Evolutionary conservation across 164 flowering plant genomes (phyloP).

Genomic region (Euptelea pleiosperma): DNA sequence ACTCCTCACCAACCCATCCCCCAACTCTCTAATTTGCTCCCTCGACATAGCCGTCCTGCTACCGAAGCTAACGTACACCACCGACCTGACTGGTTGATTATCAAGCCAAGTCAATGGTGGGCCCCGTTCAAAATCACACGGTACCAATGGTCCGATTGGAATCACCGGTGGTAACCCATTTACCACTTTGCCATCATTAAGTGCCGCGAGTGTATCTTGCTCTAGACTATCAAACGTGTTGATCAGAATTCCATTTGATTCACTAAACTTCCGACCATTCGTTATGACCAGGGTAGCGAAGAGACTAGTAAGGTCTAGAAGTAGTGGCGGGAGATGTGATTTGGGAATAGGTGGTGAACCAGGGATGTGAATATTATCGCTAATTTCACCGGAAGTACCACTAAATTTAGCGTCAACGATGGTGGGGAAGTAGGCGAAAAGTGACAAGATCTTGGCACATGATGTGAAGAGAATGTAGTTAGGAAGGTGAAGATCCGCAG

Average conservation of each 20-base stretch:
- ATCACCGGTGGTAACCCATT: constrained; percentile 31
- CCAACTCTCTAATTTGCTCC: constrained; percentile 47
- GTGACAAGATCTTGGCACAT: constrained; percentile 39
- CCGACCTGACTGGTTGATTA: constrained; percentile 37
- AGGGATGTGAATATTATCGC: constrained; percentile 20
- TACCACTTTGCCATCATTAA: constrained; percentile 28
- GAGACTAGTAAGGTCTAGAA: constrained; percentile 14
- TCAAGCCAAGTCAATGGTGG: constrained; percentile 36
- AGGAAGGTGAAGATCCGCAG: constrained; percentile 21
- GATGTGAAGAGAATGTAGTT: constrained; percentile 35
- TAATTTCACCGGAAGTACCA: background rate
- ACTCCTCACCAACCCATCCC: constrained; percentile 34
- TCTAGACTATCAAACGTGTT: constrained; percentile 42
- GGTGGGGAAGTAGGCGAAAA: constrained; percentile 20
- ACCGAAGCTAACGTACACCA: constrained; percentile 51
- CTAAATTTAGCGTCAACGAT: no score
- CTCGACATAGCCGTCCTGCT: constrained; percentile 40
- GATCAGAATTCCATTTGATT: constrained; percentile 34
- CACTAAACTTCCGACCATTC: constrained; percentile 20
- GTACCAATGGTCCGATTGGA: constrained; percentile 40
- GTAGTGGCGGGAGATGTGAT: constrained; percentile 29
- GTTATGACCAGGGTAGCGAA: constrained; percentile 17
- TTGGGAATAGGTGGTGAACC: constrained; percentile 31
- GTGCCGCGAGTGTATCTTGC: constrained; percentile 26
- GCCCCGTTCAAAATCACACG: constrained; percentile 14